Evolutionary conservation across 1,284 basidiomycete genomes (phyloP), one percentile per base, ranked within the genome.

Genomic region (Mycosarcoma mackinlayi): DNA sequence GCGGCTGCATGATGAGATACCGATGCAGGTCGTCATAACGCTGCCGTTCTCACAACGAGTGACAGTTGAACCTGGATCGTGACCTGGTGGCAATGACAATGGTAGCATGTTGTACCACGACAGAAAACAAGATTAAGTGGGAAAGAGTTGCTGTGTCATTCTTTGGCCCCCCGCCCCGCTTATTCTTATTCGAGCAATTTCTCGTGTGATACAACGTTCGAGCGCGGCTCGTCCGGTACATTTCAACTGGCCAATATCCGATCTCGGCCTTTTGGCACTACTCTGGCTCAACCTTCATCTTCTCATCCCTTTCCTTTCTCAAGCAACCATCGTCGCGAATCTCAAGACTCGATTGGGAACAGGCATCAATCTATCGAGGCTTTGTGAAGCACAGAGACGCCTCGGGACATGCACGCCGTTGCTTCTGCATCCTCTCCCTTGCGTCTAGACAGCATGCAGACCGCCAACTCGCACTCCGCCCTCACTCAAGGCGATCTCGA

Each of bases 401-500:
- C n/a, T 21, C 23, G 46, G 45, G n/a, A n/a, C 44, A 61, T 54
- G 45, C 45, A 54, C 16, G 59, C 46, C 34, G 54, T 52, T 38
- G 60, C 54, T 14, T 27, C 37, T 30, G 44, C 61, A 18, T 16
- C 60, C 11, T 45, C 23, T 33, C 58, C 51, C 4, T 46, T 28
- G 18, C 40, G 28, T 24, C 11, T 33, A 30, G 39, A 40, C 51
- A 66, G 28, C 35, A 72, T 72, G 68, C 47, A 50, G 55, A 21
- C 67, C 45, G 52, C 61, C 25, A 59, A 52, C 56, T 34, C 63
- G n/a, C 68, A 72, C 49, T 25, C 9, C 46, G 35, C 55, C 18
- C 61, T 65, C 53, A 55, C 67, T 21, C 48, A 59, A 25, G 64
- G 46, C 33, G 75, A 74, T 31, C 64, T 73, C 33, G 73, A 75